A percentile compares a stretch with the other conserved stretches of the same genome.
Evolutionary conservation across 495 filamentous ascomycete species (phyloP).

Genomic region (Chaetomium tenue): DNA sequence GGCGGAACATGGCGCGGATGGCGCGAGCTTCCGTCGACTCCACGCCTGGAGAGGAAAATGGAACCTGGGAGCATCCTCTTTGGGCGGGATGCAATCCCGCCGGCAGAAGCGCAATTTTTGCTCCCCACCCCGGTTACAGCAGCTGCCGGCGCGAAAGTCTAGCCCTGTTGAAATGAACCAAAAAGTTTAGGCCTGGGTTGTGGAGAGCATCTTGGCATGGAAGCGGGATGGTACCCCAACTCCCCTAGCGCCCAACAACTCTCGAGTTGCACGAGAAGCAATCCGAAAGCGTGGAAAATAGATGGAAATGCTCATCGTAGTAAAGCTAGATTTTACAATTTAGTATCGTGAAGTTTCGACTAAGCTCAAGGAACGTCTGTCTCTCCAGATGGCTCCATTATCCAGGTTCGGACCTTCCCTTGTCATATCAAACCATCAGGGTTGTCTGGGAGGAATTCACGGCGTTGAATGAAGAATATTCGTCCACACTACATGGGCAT

Average conservation of each 20-base stretch:
- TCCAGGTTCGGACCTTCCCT: too few species aligned
- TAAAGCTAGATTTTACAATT: too few species aligned
- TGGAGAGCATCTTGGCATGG: slow-evolving; percentile 5
- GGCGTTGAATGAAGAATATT: too few species aligned
- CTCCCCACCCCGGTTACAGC: slow-evolving; percentile 16
- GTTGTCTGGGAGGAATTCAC: background rate
- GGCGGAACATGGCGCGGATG: slow-evolving; percentile 10
- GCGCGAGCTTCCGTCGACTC: slow-evolving; percentile 18
- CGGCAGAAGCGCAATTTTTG: slow-evolving; percentile 16
- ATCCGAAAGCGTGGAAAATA: too few species aligned
- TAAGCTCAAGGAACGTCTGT: too few species aligned
- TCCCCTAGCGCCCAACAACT: background rate
- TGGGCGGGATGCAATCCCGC: slow-evolving; percentile 3
- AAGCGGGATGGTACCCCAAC: background rate
- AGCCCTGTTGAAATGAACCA: background rate
- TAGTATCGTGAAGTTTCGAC: too few species aligned
- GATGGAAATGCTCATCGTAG: too few species aligned
- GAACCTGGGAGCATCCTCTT: background rate
- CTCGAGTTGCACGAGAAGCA: background rate
- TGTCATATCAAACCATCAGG: background rate
- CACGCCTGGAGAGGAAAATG: slow-evolving; percentile 8
- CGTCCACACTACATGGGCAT: too few species aligned
- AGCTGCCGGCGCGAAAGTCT: slow-evolving; percentile 11
- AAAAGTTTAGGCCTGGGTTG: background rate
- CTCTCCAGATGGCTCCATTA: too few species aligned